Conservation (phyloP, 768 basidiomycete genomes). For the Hortiboletus campestris region DNA sequence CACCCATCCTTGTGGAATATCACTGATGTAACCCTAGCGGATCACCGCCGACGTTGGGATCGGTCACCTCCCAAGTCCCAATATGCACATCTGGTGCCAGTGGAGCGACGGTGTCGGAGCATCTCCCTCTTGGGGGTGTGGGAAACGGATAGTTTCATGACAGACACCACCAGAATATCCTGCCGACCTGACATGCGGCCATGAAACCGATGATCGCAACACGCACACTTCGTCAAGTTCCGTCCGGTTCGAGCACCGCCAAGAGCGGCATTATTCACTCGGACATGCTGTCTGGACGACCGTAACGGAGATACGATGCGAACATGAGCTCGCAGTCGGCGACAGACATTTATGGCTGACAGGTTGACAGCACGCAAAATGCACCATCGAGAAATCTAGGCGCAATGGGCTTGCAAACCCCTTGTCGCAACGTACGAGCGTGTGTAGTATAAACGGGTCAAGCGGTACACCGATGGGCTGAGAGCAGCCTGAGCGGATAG, state of each 20-base stretch:
- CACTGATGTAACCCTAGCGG: not conserved
- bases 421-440: not conserved
- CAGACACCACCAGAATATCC: not conserved
- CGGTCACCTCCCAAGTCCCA: not conserved
- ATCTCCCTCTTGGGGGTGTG: not conserved
- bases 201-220: not conserved
- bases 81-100: not conserved
- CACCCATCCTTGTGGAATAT: not conserved
- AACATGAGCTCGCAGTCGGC: not conserved
- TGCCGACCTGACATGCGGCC: not conserved
- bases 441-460: too few relatives aligned
- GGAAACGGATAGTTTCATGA: not conserved
- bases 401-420: not conserved
- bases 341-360: not conserved
- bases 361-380: not conserved
- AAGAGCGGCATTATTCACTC: not conserved
- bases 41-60: not conserved
- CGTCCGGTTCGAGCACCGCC: not conserved
- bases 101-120: not conserved
- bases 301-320: not conserved
- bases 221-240: not conserved
- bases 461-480: too few relatives aligned
- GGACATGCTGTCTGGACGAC: not conserved
- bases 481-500: not conserved
- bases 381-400: not conserved